Evolutionary conservation across 805 yeast genomes (phyloP), one percentile per base, ranked within the genome.

Genomic region (Metschnikowia sp.): DNA sequence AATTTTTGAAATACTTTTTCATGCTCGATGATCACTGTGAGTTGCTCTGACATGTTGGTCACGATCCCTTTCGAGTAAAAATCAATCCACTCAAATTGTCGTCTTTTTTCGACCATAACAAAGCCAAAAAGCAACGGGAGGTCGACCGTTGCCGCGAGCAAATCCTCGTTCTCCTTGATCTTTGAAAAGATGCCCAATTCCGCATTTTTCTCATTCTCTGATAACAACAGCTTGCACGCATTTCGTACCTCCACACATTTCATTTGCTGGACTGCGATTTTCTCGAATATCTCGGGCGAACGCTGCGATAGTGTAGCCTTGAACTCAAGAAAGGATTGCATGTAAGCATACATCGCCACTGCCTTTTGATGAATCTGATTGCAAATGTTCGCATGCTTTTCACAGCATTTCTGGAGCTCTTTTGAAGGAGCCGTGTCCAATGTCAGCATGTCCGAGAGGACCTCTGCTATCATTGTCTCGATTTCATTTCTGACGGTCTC

Each of bases 61-160:
- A 63, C 66, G 36, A 77, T 49, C n/a, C 75, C 69, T 60, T 63
- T 56, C n/a, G 72, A 62, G 49, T 60, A 60, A 59, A 65, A 70
- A 49, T 72, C 76, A 41, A 63, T 63, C 86, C 89, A 84, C 53
- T 78, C 79, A 40, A 69, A 66, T 54, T 85, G 78, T 42, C 88
- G 70, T 42, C 84, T 66, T 39, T 69, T 72, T 53, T 86, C 91
- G 40, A 86, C 74, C 3, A 84, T 51, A 62, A 81, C 76, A n/a
- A 84, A 68, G 1, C 94, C 94, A 60, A 86, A 84, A 1, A 86
- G 64, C 10, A 86, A 60, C 0, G 96, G 96, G 28, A 87, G 59
- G 60, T 87, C 94, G 11, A 79, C 72, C 0, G 84, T 79, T 36
- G 71, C 54, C 3, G 76, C 67, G 5, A 72, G 59, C 45, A 65